Percentiles rank a stretch among this genome's conserved stretches.
Evolutionary conservation across 768 basidiomycete species (phyloP).

Genomic region (Trametes cinnabarina): DNA sequence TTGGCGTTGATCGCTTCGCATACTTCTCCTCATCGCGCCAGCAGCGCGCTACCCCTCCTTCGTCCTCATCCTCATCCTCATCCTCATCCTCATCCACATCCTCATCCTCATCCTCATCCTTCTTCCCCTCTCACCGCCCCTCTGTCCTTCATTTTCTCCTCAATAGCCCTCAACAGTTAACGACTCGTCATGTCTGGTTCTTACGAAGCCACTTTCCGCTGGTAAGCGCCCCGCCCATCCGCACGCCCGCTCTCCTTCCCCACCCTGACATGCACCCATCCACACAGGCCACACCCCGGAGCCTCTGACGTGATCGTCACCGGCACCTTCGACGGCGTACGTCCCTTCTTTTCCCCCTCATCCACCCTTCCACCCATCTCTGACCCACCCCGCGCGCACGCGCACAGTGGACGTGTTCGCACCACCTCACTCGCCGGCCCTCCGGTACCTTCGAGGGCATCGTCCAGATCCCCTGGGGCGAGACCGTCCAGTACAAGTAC

Average conservation of each 20-base stretch:
- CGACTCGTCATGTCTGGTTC: conserved; percentile 28
- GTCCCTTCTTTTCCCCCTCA: background rate
- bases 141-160: background rate
- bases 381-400: conserved; percentile 6
- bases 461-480: conserved; percentile 56
- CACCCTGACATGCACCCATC: background rate
- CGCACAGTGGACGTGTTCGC: conserved; percentile 58
- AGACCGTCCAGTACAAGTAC: conserved; percentile 72
- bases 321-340: conserved; percentile 76
- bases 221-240: conserved; percentile 10
- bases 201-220: conserved; percentile 25
- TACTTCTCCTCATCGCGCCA: background rate
- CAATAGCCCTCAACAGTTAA: background rate
- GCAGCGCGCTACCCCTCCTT: conserved; percentile 9
- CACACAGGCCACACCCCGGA: conserved; percentile 56
- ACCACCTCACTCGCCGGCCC: conserved; percentile 50
- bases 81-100: too few relatives aligned
- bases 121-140: background rate
- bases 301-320: conserved; percentile 64
- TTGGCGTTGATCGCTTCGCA: conserved; percentile 8
- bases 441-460: conserved; percentile 52
- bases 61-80: too few relatives aligned
- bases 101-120: too few relatives aligned
- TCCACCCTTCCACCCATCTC: conserved; percentile 8
- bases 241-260: conserved; percentile 5